Evolutionary conservation across 306 rosid species (phyloP), one percentile per base, ranked within the genome.

Genomic region (Casuarina equisetifolia): DNA sequence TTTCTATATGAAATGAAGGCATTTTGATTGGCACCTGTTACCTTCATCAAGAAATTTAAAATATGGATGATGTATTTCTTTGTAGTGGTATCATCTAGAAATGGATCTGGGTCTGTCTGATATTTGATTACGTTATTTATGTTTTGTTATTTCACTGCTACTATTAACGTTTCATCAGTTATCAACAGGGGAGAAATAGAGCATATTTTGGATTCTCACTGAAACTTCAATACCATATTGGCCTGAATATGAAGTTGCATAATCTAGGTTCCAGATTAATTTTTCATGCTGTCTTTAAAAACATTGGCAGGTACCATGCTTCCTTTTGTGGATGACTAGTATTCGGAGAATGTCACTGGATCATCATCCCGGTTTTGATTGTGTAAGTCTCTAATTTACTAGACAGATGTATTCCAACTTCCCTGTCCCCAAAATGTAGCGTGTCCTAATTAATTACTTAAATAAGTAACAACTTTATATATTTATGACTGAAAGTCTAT

Each of bases 341-440:
- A 82, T 95, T 69, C 86, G 98, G 84, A 91, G 85, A 85, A 95
- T 95, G 98, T 92, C 98, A 49, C 76, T 92, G 83, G 80, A 86
- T 79, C 86, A 81, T 79, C 91, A 95, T 79, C 91, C 94, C 59
- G 98, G 97, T 71, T 95, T 94, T 76, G 85, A 90, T 83, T 84
- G 84, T 19, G 98, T 95, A 92, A 89, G 96, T 74, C 89, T 68
- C 74, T 59, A 20, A 12, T 39, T 20, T 49, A 43, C 4, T 7
- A 74, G 50, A n/a, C 46, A 6, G 61, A 9, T 38, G 53, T 53
- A 49, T 51, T 40, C 39, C 17, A 42, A 67, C 15, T 17, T 15
- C 17, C 42, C 17, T 17, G 4, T 17, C 20, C 25, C 10, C 10
- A 58, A 58, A 3, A 42, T 67, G 4, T 17, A 67, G 71, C 4